Evolutionary conservation across 345 rosid species (phyloP).

Genomic region (Capsella bursapastoris): DNA sequence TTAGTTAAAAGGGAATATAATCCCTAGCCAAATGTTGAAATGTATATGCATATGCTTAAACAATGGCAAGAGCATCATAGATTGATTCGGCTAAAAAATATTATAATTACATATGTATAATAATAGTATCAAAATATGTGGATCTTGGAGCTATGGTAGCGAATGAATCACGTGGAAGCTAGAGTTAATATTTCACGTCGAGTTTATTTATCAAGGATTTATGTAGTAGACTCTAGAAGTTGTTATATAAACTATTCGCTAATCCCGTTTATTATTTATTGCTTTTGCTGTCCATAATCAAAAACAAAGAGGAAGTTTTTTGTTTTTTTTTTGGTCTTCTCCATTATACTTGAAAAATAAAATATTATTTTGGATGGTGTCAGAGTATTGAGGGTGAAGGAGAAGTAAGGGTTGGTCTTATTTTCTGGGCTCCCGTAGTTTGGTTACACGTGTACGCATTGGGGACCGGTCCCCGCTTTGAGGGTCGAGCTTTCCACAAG

Average conservation of each 20-base stretch:
- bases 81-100: not conserved
- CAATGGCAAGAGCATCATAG: conserved; percentile 2
- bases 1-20: conserved; percentile 19
- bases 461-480: conserved; percentile 45
- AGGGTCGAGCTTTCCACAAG: conserved; percentile 45
- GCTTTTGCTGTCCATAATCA: conserved; percentile 6
- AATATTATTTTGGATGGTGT: conserved; percentile 28
- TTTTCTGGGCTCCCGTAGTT: conserved; percentile 20
- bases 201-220: not conserved
- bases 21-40: conserved; percentile 1
- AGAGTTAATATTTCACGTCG: conserved; percentile 10
- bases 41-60: conserved; percentile 8
- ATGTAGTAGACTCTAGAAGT: conserved; percentile 23
- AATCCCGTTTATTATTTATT: conserved; percentile 22
- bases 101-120: conserved; percentile 6
- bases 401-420: conserved; percentile 22
- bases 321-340: conserved; percentile 10
- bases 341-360: not conserved
- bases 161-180: conserved; percentile 36
- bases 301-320: conserved; percentile 27
- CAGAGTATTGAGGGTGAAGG: conserved; percentile 28
- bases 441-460: conserved; percentile 30
- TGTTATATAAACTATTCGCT: conserved; percentile 12
- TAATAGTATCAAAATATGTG: conserved; percentile 8
- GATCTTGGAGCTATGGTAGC: conserved; percentile 12